Base-by-base conservation (phyloP, 2,329 filamentous ascomycete genomes). In the Ceratocystis ficicola region DNA sequence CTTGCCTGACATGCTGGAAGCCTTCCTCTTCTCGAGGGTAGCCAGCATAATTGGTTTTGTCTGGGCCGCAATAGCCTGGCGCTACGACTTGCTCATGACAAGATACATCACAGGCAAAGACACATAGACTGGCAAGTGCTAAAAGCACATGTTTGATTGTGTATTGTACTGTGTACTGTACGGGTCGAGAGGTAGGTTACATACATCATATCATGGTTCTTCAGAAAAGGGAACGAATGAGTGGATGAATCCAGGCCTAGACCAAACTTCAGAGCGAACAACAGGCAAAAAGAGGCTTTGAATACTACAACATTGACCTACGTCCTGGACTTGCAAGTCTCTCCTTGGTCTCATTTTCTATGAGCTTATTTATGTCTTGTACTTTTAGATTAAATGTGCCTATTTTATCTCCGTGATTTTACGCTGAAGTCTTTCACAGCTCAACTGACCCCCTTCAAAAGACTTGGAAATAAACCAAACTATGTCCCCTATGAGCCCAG, bases 341-440 rank as follows among this genome's bases (percentile, higher is more conserved):
- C 28, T 30, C 32, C 32, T 57, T 32, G 15, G 52, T 32, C 52
- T 32, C 28, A 59, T 59, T 59, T 59, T 59, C n/a, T 17, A n/a
- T 59, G 52, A 59, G 52, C 52, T 59, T 59, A 32, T 59, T 59
- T 59, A 25, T 59, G 52, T 59, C 52, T 59, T 59, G 52, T 4
- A 59, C 15, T 20, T 32, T 32, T n/a, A 59, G n/a, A 30, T 59
- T 59, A 32, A 36, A 36, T 36, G 3, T 32, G 36, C 4, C 1
- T n/a, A 30, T 20, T 59, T 36, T 30, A 32, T 59, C 52, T 17
- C 28, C 4, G 7, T n/a, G 12, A 36, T 32, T 32, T 32, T 20
- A 22, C 32, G 32, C 32, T 36, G 32, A 4, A 36, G 32, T 12
- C 8, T 52, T 20, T 50, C 46, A 10, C 17, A 10, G 8, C 52